Evolutionary conservation across 768 basidiomycete species (phyloP), one percentile per base, ranked within the genome.

Genomic region (Dendrothele bispora): DNA sequence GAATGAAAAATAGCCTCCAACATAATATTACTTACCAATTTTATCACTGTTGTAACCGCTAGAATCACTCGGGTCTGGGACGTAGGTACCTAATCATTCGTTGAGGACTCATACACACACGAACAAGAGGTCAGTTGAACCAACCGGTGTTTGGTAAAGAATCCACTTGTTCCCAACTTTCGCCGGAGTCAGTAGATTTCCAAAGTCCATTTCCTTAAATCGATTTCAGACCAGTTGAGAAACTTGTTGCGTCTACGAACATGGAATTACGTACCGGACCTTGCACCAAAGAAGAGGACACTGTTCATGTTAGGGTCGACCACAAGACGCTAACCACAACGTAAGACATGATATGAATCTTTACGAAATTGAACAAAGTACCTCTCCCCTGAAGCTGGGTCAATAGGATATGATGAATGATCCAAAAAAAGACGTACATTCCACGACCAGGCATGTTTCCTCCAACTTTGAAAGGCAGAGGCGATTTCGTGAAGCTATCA

Each of bases 381-480:
- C 78, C 67, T 80, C 79, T 58, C 79, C 76, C 72, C 73, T 72
- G n/a, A 24, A 0, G 25, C 20, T 46, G 44, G 17, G 39, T 38
- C 18, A 39, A 36, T 2, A 47, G 21, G 36, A n/a, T n/a, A 58
- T 36, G 32, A 29, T 18, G 36, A 42, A 37, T 18, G n/a, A 50
- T 28, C n/a, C 15, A n/a, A 52, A 21, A n/a, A 18, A 14, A 43
- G 25, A 57, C 65, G 63, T 50, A 74, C 75, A 83, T 76, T 57
- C 82, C 84, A 58, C 83, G 79, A 42, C 82, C 83, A 27, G 82
- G 83, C 82, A 83, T 84, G 59, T 84, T 84, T 8, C 66, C 64
- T 4, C 69, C 64, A n/a, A n/a, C 75, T 53, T 85, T 85, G 72
- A 85, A 84, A 1, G 82, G 78, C 1, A 86, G 61, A 6, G 60